Conservation (phyloP, 1,284 basidiomycete species). For the Xerocomus nothofagi region DNA sequence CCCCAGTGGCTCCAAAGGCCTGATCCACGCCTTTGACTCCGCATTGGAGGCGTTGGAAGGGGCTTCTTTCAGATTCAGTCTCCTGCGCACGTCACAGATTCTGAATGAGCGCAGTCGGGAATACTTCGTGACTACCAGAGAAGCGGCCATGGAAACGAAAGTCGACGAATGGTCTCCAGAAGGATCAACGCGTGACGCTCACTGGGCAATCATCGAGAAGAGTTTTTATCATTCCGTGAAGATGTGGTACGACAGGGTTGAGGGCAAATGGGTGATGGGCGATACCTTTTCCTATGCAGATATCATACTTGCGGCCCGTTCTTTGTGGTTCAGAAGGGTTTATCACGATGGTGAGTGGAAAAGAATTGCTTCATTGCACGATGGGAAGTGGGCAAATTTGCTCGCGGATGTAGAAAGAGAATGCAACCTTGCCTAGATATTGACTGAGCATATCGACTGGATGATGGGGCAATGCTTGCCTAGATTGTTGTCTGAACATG, state of each 20-base stretch:
- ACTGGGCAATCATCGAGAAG: constrained; percentile 23
- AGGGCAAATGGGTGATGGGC: constrained; percentile 30
- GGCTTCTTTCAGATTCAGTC: constrained; percentile 4
- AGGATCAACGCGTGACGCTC: constrained; percentile 23
- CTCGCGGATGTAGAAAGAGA: constrained; percentile 24
- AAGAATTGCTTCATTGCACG: constrained; percentile 22
- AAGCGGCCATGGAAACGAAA: neutral
- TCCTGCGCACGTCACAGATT: constrained; percentile 15
- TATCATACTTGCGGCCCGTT: constrained; percentile 20
- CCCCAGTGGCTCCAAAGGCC: constrained; percentile 31
- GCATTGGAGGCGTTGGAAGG: constrained; percentile 6
- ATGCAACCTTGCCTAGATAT: constrained; percentile 19
- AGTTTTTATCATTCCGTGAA: constrained; percentile 9
- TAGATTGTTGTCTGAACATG: neutral
- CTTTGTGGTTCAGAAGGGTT: constrained; percentile 20
- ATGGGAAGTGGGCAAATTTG: constrained; percentile 25
- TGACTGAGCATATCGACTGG: neutral
- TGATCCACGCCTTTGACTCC: constrained; percentile 35
- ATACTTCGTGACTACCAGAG: constrained; percentile 12
- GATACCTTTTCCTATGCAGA: constrained; percentile 33
- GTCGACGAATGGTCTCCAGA: constrained; percentile 28
- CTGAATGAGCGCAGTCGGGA: constrained; percentile 26
- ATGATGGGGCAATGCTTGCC: neutral
- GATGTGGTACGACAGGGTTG: constrained; percentile 17
- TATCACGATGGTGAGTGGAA: constrained; percentile 28